Conservation (phyloP, 768 basidiomycete genomes). For the Leucosporidium scottii region DNA sequence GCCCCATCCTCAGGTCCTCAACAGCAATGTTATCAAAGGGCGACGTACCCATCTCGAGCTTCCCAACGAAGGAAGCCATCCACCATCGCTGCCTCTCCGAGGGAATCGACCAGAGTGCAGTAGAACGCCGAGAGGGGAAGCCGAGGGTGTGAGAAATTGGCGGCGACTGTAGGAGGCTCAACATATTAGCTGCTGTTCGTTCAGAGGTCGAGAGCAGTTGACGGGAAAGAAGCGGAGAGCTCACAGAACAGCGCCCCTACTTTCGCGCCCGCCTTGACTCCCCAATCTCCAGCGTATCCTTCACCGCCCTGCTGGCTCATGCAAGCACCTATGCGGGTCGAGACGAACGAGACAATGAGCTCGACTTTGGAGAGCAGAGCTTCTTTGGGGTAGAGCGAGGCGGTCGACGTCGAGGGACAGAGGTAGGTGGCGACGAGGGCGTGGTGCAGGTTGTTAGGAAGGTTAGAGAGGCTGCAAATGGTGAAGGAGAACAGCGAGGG, state of each 20-base stretch:
- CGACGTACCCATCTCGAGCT: background rate
- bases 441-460: too few species aligned
- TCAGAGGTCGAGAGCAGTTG: too few species aligned
- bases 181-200: too few species aligned
- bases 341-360: slow-evolving; percentile 7
- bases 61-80: slow-evolving; percentile 20
- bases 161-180: background rate
- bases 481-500: background rate
- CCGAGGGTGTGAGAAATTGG: background rate
- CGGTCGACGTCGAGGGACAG: background rate
- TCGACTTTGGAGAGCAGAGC: slow-evolving; percentile 8
- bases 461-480: too few species aligned
- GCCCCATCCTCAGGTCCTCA: too few species aligned
- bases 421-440: too few species aligned
- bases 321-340: background rate
- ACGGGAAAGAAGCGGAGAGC: background rate
- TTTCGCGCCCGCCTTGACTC: slow-evolving; percentile 1
- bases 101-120: slow-evolving; percentile 22
- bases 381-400: background rate
- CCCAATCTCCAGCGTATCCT: slow-evolving; percentile 17
- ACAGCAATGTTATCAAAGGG: too few species aligned
- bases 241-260: slow-evolving; percentile 17
- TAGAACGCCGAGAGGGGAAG: slow-evolving; percentile 19
- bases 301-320: background rate
- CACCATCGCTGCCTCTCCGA: slow-evolving; percentile 12